Evolutionary conservation across 441 rosid species (phyloP), one percentile per base, ranked within the genome.

Genomic region (Hura crepitans): DNA sequence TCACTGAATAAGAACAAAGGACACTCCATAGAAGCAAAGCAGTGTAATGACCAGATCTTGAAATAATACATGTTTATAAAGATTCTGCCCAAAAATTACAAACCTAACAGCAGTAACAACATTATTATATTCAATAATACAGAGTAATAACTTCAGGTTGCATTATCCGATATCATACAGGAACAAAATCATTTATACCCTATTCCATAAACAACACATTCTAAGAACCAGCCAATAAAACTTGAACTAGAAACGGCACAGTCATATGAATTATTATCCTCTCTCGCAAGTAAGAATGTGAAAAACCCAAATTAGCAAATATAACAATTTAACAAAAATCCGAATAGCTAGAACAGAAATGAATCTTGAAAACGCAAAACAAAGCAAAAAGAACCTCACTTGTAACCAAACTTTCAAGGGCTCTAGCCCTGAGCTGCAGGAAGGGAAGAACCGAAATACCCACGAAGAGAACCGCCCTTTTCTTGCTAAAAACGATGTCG

Each of bases 361-460:
- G 22, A 53, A 58, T 61, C 39, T 72, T 17, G 20, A 66, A 62
- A 11, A 5, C 6, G 18, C 3, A 45, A 72, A 8, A 8, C 8
- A 56, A 63, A 9, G 7, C 22, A 13, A 56, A 30, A 70, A 33
- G n/a, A 31, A 72, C 58, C 89, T 85, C 61, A 85, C 87, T 72
- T 61, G 77, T 22, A 37, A 70, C 62, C 54, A 66, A 61, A 69
- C 67, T 74, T 28, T 84, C 80, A 66, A 85, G 75, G 77, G 96
- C 97, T 27, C 74, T 55, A 33, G 96, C 91, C 62, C 79, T 82
- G 74, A 81, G 78, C 65, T 81, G 87, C 64, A 90, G 72, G 43
- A 91, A 84, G 7, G 97, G 97, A 79, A 94, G 89, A 75, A 85
- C 82, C 1, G 97, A 87, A 77, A 88, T 69, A 73, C 97, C 96